Evolutionary conservation across 129 eudicot species (phyloP).

Genomic region (Heracleum sosnowskyi): DNA sequence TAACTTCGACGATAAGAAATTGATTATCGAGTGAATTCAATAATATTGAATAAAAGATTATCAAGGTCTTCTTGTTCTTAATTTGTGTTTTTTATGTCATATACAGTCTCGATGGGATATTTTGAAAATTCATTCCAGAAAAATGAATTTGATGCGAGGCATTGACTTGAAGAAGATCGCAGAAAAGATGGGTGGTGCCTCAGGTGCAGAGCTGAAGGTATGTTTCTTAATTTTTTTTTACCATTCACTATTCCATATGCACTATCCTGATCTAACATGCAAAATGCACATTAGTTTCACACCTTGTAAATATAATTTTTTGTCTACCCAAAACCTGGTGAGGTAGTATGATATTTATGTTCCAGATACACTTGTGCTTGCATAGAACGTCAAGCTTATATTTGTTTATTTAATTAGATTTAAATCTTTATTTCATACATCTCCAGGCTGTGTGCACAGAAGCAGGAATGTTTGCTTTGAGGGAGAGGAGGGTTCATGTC

Average conservation of each 20-base stretch:
- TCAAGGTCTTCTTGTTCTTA: background rate
- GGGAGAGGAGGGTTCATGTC: constrained; percentile 91
- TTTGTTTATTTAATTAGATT: background rate
- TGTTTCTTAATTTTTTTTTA: background rate
- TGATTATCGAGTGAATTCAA: background rate
- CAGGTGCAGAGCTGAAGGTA: constrained; percentile 98
- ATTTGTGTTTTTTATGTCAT: background rate
- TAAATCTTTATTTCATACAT: background rate
- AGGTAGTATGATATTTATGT: no score
- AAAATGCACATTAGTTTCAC: background rate
- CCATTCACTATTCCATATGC: background rate
- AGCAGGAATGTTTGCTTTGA: constrained; percentile 95
- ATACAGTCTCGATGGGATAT: constrained; percentile 83
- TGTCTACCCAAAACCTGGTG: no score
- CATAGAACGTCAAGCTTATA: background rate
- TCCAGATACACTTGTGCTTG: background rate
- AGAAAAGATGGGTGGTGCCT: constrained; percentile 93
- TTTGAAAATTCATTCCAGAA: constrained; percentile 90
- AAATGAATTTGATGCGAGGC: constrained; percentile 92
- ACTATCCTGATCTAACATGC: background rate
- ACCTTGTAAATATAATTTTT: background rate
- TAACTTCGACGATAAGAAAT: background rate
- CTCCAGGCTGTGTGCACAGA: constrained; percentile 84
- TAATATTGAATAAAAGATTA: background rate
- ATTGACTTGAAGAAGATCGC: constrained; percentile 92